These are phyloP conservation scores for Gossypium longicalyx DNA, from an alignment of 345 rosid genomes.

Conservation along the genomic window DNA sequence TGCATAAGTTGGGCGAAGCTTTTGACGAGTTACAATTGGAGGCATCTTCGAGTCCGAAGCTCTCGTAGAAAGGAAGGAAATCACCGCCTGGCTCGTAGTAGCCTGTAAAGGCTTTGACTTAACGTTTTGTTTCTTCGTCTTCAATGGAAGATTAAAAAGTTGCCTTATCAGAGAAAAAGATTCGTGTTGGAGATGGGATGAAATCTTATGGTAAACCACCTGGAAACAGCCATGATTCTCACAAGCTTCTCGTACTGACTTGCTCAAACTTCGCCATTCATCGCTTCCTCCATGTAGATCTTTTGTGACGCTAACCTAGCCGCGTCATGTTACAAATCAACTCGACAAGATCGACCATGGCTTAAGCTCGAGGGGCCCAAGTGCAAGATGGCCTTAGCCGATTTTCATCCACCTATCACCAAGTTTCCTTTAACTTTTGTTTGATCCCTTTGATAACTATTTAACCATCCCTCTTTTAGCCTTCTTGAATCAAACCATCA, in stretches of 20 bases:
- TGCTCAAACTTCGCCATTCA: background rate
- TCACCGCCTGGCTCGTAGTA: background rate
- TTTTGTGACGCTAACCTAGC: too few species aligned
- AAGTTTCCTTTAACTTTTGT: too few species aligned
- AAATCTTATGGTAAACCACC: background rate
- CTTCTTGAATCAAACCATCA: too few species aligned
- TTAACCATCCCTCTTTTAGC: too few species aligned
- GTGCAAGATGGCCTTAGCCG: too few species aligned
- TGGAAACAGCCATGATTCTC: constrained; percentile 15
- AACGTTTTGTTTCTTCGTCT: background rate
- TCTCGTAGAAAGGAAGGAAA: background rate
- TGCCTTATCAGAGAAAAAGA: background rate
- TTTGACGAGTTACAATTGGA: background rate
- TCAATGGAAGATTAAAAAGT: background rate
- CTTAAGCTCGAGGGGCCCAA: too few species aligned
- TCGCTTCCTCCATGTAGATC: too few species aligned
- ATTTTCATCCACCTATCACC: too few species aligned
- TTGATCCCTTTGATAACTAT: too few species aligned
- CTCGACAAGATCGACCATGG: too few species aligned
- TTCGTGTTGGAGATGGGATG: background rate
- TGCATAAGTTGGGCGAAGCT: background rate
- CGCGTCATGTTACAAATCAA: too few species aligned
- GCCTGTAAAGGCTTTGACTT: background rate
- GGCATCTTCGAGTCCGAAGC: constrained; percentile 15
- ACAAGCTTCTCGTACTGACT: constrained; percentile 7